phyloP scores from a whole-genome alignment of 2,329 filamentous ascomycete species.

The Thermoascus crustaceus region DNA sequence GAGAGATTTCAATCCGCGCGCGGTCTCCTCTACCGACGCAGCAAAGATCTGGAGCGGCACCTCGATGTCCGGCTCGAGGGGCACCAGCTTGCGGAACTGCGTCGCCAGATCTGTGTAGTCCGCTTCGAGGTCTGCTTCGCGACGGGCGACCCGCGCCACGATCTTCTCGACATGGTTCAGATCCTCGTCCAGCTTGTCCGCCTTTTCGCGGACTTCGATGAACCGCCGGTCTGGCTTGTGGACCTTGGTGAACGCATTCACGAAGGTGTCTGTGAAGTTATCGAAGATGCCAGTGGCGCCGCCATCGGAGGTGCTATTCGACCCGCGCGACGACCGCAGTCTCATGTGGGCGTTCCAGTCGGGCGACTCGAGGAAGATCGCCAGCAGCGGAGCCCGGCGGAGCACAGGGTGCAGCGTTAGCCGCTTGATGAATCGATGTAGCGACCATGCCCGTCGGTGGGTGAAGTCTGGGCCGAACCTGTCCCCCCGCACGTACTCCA shows the following conservation, averaged over 20 bases:
- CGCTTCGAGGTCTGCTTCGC: conserved; percentile 76
- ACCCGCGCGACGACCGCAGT: conserved; percentile 59
- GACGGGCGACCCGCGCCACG: conserved; percentile 78
- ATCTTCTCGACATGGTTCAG: conserved; percentile 90
- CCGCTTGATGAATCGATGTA: conserved; percentile 83
- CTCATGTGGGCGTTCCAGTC: conserved; percentile 98
- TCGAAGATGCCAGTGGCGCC: conserved; percentile 68
- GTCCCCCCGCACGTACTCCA: conserved; percentile 96
- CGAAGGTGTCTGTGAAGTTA: conserved; percentile 88
- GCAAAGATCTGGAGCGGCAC: conserved; percentile 77
- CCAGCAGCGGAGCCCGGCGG: conserved; percentile 70
- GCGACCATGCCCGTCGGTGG: conserved; percentile 73
- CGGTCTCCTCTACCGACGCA: conserved; percentile 74
- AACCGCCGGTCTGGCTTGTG: conserved; percentile 94
- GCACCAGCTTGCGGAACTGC: conserved; percentile 89
- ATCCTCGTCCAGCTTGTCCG: conserved; percentile 90
- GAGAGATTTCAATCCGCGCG: conserved; percentile 66
- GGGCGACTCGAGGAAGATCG: conserved; percentile 80
- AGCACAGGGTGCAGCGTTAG: conserved; percentile 82
- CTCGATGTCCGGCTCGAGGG: conserved; percentile 80
- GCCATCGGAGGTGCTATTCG: conserved; percentile 38
- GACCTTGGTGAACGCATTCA: conserved; percentile 94
- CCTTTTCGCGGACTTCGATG: conserved; percentile 84
- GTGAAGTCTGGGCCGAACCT: conserved; percentile 93
- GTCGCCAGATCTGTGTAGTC: conserved; percentile 86